These are phyloP conservation scores for Coniferiporia weirii DNA, from an alignment of 1,284 basidiomycete species.

Conservation along the genomic window DNA sequence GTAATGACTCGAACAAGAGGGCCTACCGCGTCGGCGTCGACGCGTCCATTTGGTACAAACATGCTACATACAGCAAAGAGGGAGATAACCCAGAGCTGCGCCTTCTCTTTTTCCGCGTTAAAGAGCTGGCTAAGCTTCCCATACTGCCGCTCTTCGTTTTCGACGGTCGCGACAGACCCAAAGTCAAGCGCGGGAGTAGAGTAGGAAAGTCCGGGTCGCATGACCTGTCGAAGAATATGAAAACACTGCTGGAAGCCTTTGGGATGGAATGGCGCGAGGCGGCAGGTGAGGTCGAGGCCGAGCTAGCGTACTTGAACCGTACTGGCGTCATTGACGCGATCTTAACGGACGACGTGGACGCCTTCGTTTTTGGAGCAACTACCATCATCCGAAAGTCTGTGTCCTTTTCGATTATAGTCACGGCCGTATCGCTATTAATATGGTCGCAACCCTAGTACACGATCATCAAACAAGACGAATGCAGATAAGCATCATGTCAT, in stretches of 20 bases:
- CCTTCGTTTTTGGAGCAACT: slow-evolving; percentile 33
- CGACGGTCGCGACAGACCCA: slow-evolving; percentile 59
- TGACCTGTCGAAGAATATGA: slow-evolving; percentile 36
- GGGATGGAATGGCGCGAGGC: slow-evolving; percentile 50
- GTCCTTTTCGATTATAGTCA: slow-evolving; percentile 25
- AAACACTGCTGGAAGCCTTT: slow-evolving; percentile 45
- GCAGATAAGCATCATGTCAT: slow-evolving; percentile 36
- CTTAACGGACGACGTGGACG: slow-evolving; percentile 60
- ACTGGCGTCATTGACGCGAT: slow-evolving; percentile 54
- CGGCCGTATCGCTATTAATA: slow-evolving; percentile 38
- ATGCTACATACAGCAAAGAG: slow-evolving; percentile 31
- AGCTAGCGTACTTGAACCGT: slow-evolving; percentile 52
- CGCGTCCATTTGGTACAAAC: slow-evolving; percentile 43
- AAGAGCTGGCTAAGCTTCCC: slow-evolving; percentile 43
- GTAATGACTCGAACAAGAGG: slow-evolving; percentile 33
- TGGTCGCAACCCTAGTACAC: slow-evolving; percentile 33
- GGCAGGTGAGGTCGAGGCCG: slow-evolving; percentile 62
- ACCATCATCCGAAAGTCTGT: slow-evolving; percentile 33
- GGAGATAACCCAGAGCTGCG: slow-evolving; percentile 39
- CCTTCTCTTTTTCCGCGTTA: slow-evolving; percentile 33
- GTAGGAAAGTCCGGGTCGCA: slow-evolving; percentile 43
- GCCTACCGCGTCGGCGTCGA: slow-evolving; percentile 43
- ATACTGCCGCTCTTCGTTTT: slow-evolving; percentile 65
- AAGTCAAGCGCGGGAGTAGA: slow-evolving; percentile 51
- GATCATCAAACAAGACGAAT: slow-evolving; percentile 29